These are phyloP conservation scores for Heterobasidion parviporum DNA, from an alignment of 1,284 basidiomycete species.

Conservation along the genomic window DNA sequence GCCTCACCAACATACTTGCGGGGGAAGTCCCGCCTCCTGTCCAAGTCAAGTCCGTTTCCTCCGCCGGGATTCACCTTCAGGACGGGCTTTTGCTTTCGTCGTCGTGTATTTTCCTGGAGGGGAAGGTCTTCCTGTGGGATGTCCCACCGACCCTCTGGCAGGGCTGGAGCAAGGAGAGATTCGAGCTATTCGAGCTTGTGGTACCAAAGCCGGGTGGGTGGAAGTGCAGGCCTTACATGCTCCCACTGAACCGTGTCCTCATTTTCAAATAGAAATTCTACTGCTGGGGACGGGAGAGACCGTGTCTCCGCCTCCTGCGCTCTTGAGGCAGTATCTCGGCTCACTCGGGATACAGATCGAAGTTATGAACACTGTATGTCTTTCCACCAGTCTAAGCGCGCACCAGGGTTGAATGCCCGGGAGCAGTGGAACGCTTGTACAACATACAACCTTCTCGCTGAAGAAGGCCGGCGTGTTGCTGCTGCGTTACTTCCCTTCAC, in stretches of 20 bases:
- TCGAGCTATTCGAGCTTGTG: conserved; percentile 75
- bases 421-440: conserved; percentile 83
- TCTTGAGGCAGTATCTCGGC: conserved; percentile 63
- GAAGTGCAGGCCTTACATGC: not conserved
- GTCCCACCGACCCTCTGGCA: conserved; percentile 55
- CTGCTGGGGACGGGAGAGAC: conserved; percentile 81
- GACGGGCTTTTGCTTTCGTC: conserved; percentile 75
- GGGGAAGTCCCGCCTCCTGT: conserved; percentile 61
- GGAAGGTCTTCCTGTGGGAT: conserved; percentile 87
- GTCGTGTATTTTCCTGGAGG: conserved; percentile 79
- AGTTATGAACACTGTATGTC: conserved; percentile 83
- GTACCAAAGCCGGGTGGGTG: conserved; percentile 79
- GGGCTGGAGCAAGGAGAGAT: conserved; percentile 68
- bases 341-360: conserved; percentile 85
- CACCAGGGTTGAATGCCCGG: not conserved
- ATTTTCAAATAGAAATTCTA: conserved; percentile 62
- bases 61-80: conserved; percentile 53
- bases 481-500: conserved; percentile 76
- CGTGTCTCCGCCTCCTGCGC: conserved; percentile 64
- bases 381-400: not conserved
- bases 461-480: conserved; percentile 88
- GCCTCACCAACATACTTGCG: conserved; percentile 64
- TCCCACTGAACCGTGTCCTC: not conserved
- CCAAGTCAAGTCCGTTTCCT: conserved; percentile 56
- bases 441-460: conserved; percentile 87